Evolutionary conservation across 768 basidiomycete species (phyloP).

Genomic region (Cytidiella melzeri): DNA sequence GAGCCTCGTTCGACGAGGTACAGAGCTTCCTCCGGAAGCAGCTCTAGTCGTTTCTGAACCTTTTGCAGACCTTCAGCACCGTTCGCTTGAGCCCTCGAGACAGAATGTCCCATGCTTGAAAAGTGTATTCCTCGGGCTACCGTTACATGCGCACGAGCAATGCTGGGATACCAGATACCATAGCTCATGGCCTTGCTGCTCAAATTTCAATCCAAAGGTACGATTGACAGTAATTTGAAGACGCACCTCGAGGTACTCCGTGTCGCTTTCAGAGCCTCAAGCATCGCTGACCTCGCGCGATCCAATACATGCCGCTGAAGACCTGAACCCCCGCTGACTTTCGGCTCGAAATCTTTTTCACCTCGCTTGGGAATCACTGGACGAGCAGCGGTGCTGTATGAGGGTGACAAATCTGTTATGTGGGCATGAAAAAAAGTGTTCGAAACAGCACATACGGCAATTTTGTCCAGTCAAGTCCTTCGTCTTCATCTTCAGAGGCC

Average conservation of each 20-base stretch:
- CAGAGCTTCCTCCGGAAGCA: slow-evolving; percentile 92
- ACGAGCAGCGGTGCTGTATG: slow-evolving; percentile 30
- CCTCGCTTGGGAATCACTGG: slow-evolving; percentile 92
- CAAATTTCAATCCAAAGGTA: too few species aligned
- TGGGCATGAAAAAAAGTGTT: neutral
- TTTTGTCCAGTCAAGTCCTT: slow-evolving; percentile 78
- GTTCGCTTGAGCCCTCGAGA: slow-evolving; percentile 38
- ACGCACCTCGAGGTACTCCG: slow-evolving; percentile 72
- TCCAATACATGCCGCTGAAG: slow-evolving; percentile 80
- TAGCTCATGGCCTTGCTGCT: slow-evolving; percentile 73
- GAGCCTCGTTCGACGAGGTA: slow-evolving; percentile 91
- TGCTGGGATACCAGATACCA: slow-evolving; percentile 68
- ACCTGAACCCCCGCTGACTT: slow-evolving; percentile 53
- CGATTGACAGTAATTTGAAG: neutral
- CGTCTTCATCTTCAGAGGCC: slow-evolving; percentile 71
- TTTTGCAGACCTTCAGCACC: slow-evolving; percentile 32
- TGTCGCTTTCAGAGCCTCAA: slow-evolving; percentile 67
- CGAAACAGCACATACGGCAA: slow-evolving; percentile 41
- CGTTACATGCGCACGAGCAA: slow-evolving; percentile 61
- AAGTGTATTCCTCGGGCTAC: slow-evolving; percentile 82
- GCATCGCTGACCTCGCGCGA: slow-evolving; percentile 78
- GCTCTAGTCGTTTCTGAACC: slow-evolving; percentile 62
- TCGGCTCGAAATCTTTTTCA: slow-evolving; percentile 96
- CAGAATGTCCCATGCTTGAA: slow-evolving; percentile 73
- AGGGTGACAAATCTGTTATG: slow-evolving; percentile 8